phyloP scores from a whole-genome alignment of 1,284 basidiomycete species.

The Sanguinoderma infundibulare region DNA sequence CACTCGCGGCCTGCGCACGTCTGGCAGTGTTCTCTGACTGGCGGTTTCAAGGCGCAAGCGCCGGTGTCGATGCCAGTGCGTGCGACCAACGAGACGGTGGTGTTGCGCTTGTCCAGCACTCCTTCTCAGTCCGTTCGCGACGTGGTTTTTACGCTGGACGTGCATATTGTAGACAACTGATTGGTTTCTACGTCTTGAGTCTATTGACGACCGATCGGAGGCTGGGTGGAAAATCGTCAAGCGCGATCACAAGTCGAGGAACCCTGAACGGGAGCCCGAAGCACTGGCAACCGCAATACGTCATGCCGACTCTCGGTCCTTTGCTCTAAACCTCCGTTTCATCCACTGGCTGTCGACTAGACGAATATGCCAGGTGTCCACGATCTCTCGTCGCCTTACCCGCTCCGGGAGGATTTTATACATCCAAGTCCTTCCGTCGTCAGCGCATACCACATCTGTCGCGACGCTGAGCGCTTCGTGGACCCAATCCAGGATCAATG shows the following conservation, averaged over 20 bases:
- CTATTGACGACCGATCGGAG: too few species aligned
- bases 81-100: not conserved
- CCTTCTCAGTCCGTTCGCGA: not conserved
- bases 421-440: not conserved
- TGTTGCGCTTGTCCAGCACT: not conserved
- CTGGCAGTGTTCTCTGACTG: not conserved
- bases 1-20: not conserved
- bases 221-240: too few species aligned
- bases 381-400: not conserved
- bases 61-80: too few species aligned
- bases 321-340: too few species aligned
- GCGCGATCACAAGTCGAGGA: too few species aligned
- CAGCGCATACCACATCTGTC: not conserved
- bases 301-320: too few species aligned
- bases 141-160: not conserved
- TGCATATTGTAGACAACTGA: not conserved
- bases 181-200: not conserved
- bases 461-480: not conserved
- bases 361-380: not conserved
- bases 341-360: too few species aligned
- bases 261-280: too few species aligned
- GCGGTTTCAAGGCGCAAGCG: not conserved
- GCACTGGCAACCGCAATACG: too few species aligned
- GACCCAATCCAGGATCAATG: not conserved
- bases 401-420: not conserved